These are phyloP conservation scores for Candida ulmi DNA, from an alignment of 805 yeast species.

Conservation along the genomic window DNA sequence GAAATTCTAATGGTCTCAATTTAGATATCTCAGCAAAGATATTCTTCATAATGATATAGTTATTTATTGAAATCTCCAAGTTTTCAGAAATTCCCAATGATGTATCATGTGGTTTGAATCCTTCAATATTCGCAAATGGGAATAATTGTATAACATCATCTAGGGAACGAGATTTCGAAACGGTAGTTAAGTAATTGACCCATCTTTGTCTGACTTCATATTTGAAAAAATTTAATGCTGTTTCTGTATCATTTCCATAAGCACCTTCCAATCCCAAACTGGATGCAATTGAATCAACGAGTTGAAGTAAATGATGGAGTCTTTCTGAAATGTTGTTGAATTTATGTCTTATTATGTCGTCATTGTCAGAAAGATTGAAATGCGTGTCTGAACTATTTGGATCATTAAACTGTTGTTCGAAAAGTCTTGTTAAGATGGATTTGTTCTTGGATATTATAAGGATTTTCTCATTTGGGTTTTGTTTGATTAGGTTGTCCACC, in stretches of 20 bases:
- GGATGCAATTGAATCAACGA: constrained; percentile 27
- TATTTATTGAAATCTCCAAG: constrained; percentile 1
- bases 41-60: constrained; percentile 12
- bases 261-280: constrained; percentile 27
- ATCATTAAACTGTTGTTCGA: neutral
- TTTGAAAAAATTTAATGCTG: constrained; percentile 29
- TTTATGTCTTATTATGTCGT: neutral
- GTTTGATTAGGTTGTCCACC: constrained; percentile 16
- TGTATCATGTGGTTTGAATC: neutral
- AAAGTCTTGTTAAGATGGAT: neutral
- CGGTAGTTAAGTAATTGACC: constrained; percentile 2
- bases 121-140: constrained; percentile 11
- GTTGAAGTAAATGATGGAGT: constrained; percentile 11
- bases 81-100: neutral
- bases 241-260: constrained; percentile 31
- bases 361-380: constrained; percentile 6
- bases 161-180: neutral
- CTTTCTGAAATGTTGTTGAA: constrained; percentile 5
- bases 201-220: constrained; percentile 18
- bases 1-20: constrained; percentile 24
- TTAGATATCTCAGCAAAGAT: constrained; percentile 20
- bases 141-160: constrained; percentile 2
- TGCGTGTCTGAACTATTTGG: neutral
- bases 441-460: constrained; percentile 10
- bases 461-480: constrained; percentile 13